Conservation (phyloP, 495 filamentous ascomycete species). For the Xylaria venustula region DNA sequence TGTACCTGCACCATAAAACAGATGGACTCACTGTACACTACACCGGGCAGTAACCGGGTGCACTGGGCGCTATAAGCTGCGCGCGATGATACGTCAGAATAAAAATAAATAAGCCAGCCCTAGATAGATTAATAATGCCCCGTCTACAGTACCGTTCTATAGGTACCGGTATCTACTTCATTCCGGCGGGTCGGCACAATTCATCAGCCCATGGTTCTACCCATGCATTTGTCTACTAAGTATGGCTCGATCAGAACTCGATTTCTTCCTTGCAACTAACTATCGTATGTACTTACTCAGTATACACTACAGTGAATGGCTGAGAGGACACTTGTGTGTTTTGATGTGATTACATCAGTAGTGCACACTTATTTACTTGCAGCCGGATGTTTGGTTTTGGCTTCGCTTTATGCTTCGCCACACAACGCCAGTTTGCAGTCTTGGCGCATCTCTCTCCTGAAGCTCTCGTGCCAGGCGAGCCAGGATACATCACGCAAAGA, state of each 20-base stretch:
- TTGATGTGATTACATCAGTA: no score
- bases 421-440: not conserved
- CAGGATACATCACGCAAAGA: not conserved
- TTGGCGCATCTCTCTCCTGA: not conserved
- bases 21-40: no score
- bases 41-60: no score
- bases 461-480: not conserved
- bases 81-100: not conserved
- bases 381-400: not conserved
- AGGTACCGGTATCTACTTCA: no score
- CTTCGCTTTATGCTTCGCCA: constrained; percentile 2
- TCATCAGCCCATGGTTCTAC: not conserved
- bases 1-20: not conserved
- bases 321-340: no score
- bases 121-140: constrained; percentile 14
- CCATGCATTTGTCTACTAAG: no score
- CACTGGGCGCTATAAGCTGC: no score
- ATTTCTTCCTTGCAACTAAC: no score
- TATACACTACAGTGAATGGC: no score
- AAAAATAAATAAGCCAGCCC: not conserved
- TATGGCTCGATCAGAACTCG: no score
- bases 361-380: no score
- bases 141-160: not conserved
- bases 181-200: not conserved
- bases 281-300: no score